phyloP scores from a whole-genome alignment of 352 stramenopile genomes.

The Lagenidium giganteum region DNA sequence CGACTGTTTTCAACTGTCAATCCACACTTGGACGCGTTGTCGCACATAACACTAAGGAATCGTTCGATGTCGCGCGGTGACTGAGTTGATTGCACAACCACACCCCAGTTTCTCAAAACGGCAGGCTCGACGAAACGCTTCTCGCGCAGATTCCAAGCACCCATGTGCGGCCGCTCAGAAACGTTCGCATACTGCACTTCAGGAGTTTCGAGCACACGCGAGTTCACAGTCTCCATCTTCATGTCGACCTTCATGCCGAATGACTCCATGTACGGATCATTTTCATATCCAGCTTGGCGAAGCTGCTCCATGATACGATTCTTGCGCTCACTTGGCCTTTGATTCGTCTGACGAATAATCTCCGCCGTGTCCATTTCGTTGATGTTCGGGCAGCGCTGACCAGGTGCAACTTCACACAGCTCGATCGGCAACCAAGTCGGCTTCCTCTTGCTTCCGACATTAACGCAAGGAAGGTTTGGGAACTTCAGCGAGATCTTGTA shows the following conservation, averaged over 20 bases:
- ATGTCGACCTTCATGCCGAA: conserved; percentile 63
- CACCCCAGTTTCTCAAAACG: conserved; percentile 46
- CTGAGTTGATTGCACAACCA: conserved; percentile 39
- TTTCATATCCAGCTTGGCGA: conserved; percentile 58
- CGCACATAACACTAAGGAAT: conserved; percentile 37
- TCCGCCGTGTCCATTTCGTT: conserved; percentile 78
- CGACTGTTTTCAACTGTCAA: conserved; percentile 33
- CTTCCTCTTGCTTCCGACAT: conserved; percentile 52
- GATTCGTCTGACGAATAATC: conserved; percentile 71
- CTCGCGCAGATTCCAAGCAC: conserved; percentile 74
- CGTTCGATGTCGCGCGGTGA: conserved; percentile 27
- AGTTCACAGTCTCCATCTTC: conserved; percentile 38
- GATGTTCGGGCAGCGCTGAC: conserved; percentile 69
- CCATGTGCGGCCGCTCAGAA: conserved; percentile 49
- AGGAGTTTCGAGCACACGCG: conserved; percentile 45
- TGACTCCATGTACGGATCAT: conserved; percentile 50
- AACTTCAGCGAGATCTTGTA: conserved; percentile 61
- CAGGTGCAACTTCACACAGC: conserved; percentile 64
- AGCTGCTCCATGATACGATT: conserved; percentile 59
- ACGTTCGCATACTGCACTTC: conserved; percentile 62
- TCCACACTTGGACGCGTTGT: conserved; percentile 26
- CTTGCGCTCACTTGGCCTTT: conserved; percentile 38
- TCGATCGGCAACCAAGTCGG: conserved; percentile 75
- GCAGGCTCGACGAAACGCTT: conserved; percentile 60
- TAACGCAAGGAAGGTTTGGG: conserved; percentile 60